Evolutionary conservation across 2,329 filamentous ascomycete species (phyloP), one percentile per base, ranked within the genome.

Genomic region (Verticillium longisporum): DNA sequence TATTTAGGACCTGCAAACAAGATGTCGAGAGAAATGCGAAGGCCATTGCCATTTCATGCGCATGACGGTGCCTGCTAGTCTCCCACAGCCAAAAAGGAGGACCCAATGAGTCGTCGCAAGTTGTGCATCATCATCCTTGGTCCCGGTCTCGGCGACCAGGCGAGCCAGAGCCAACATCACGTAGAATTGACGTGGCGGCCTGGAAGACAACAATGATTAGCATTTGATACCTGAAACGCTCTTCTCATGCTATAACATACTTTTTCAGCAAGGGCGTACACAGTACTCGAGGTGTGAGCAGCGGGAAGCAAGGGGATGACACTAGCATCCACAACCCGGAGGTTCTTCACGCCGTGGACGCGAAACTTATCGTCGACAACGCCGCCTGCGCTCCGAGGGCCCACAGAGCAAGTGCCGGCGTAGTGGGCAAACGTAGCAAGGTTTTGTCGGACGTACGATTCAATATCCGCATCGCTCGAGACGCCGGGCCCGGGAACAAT

Each of bases 211-310:
- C 7, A 36, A 36, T 10, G 7, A 6, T 36, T 13, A 36, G 26
- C 26, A 26, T 26, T 3, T 26, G 26, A 26, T 26, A 26, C 4
- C 26, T 26, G 26, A 26, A 26, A 26, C 26, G 26, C 26, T 26
- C 26, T 26, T 26, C 26, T 32, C 15, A 41, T 9, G 34, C 13
- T 6, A 13, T 6, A 6, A 36, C 34, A 50, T 13, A 61, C 68
- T 65, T 80, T 81, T 69, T 84, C 82, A 0, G 78, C 81, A 64
- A 84, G 82, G 3, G 78, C 80, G 67, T 83, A 84, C 5, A 80
- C 81, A 6, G 80, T 78, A 75, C 81, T 82, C 65, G 58, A 62
- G 41, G 64, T 83, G 78, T 21, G 80, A 78, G 67, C 57, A 38
- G 61, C 65, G 34, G 67, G 67, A 13, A 68, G 38, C 18, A 60